Base-by-base conservation (phyloP, 441 rosid genomes). In the Populus hybrid region DNA sequence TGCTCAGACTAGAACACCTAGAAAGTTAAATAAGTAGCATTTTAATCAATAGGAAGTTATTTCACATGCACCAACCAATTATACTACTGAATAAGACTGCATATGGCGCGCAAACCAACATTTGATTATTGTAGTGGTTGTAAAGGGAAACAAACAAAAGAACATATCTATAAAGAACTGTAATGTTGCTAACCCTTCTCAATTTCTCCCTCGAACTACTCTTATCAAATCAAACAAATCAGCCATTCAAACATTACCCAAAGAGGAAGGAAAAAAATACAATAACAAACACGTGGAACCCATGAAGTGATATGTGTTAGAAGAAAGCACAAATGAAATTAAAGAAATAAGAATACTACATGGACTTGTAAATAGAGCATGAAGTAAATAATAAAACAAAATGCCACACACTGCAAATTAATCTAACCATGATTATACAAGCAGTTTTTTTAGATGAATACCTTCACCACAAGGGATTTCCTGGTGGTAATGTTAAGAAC, bases 391-490 rank as follows among this genome's bases (percentile, higher is more conserved):
- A 20, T 53, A 16, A 50, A 46, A 18, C 35, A 32, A 24, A n/a
- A 73, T 57, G n/a, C 21, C 23, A 6, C 3, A 32, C n/a, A 59
- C 14, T 6, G 14, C 40, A 21, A 3, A 64, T 28, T 65, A 64
- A 40, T 53, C 24, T 2, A 42, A 20, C 12, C 28, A 74, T n/a
- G 40, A 61, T n/a, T 59, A 23, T 20, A 3, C 10, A 3, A 59
- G 20, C 57, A 50, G 57, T 5, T 14, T 4, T 59, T 30, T 6
- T 3, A 59, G 10, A 24, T 42, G 30, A 70, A 16, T 86, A 93
- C 97, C 97, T 93, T 93, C 97, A 74, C 97, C 97, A 83, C 95
- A 93, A 32, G 97, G 42, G 95, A 81, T 81, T 93, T 93, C 82
- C 97, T 86, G 30, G 95, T 93, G 40, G 95, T 91, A 24, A 93